Evolutionary conservation across 2,329 filamentous ascomycete species (phyloP).

Genomic region (Diaporthe eres): DNA sequence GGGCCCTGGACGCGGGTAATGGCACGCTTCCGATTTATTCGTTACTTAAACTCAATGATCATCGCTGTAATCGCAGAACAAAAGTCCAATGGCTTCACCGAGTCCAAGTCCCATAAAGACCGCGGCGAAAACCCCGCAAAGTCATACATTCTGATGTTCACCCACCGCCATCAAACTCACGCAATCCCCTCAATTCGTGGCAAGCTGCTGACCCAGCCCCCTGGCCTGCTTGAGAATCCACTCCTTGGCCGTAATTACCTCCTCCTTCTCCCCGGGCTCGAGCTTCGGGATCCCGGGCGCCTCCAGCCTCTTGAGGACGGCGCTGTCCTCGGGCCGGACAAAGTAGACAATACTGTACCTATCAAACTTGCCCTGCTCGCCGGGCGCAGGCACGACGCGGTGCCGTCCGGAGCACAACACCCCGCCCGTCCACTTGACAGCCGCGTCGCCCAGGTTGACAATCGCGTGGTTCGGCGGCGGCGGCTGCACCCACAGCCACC

Average conservation of each 20-base stretch:
- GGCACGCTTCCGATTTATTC: no score
- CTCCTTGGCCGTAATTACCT: slow-evolving; percentile 38
- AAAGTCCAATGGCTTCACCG: rapidly evolving
- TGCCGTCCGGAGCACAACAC: slow-evolving; percentile 52
- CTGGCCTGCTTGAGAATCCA: slow-evolving; percentile 41
- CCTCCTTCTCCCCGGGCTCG: slow-evolving; percentile 33
- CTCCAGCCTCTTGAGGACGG: slow-evolving; percentile 41
- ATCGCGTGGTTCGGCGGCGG: slow-evolving; percentile 51
- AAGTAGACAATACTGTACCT: slow-evolving; percentile 44
- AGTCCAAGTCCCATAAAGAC: rapidly evolving
- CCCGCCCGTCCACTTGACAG: slow-evolving; percentile 52
- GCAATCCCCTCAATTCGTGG: background rate
- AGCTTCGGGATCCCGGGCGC: slow-evolving; percentile 40
- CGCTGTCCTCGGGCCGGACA: slow-evolving; percentile 42
- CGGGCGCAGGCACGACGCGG: slow-evolving; percentile 50
- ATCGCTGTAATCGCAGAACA: background rate
- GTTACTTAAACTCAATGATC: background rate
- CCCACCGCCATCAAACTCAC: background rate
- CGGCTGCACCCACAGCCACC: slow-evolving; percentile 54
- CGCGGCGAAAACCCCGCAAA: no score
- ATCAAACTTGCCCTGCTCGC: slow-evolving; percentile 39
- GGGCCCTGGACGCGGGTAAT: no score
- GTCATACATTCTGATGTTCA: background rate
- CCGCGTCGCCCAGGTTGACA: slow-evolving; percentile 55
- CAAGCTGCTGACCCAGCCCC: slow-evolving; percentile 32